Base-by-base conservation (phyloP, 1,284 basidiomycete species). In the Rhodotorula sp. region DNA sequence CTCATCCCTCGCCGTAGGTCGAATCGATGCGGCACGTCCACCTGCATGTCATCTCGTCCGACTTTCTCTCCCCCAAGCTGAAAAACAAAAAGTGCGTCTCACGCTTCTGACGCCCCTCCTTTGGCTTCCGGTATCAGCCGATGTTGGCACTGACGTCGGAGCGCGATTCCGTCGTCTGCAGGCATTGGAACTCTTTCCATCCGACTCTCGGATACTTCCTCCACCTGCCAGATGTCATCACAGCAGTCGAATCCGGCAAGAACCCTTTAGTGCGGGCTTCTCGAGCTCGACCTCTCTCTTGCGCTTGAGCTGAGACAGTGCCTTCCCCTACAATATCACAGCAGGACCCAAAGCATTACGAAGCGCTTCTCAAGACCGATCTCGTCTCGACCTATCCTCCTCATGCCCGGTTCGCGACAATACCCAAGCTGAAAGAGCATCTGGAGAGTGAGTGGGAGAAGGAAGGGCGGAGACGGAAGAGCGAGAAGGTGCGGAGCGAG, bases 181-280 rank as follows among this genome's bases (percentile, higher is more conserved):
- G 91, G 78, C 94, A 98, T 77, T 93, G 93, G 83, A 93, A 95
- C 79, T 93, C 92, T 4, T 99, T 98, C 82, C 88, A 91, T 76
- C 95, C 95, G 0, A 85, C 85, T 44, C 83, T 86, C 20, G 94
- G 92, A 0, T 97, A 94, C 82, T 97, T 96, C 80, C 78, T 98
- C 0, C 86, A 88, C 65, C 82, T 96, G 6, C 84, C 86, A 48
- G 87, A 91, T 8, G 88, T 96, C 6, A 81, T 90, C 54, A 83
- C 83, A 0, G 92, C 90, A 88, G 87, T 93, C 64, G 87, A 89
- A 49, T 83, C 85, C 10, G 86, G 78, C 82, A 53, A 51, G 81
- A 84, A 20, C 84, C 26, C 59, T 45, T 64, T 72, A 22, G 73
- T 75, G 37, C 37, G 75, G 8, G 48, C 20, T 46, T 26, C 5